Evolutionary conservation across 2,329 filamentous ascomycete species (phyloP).

Genomic region (Rugonectria rugulosa): DNA sequence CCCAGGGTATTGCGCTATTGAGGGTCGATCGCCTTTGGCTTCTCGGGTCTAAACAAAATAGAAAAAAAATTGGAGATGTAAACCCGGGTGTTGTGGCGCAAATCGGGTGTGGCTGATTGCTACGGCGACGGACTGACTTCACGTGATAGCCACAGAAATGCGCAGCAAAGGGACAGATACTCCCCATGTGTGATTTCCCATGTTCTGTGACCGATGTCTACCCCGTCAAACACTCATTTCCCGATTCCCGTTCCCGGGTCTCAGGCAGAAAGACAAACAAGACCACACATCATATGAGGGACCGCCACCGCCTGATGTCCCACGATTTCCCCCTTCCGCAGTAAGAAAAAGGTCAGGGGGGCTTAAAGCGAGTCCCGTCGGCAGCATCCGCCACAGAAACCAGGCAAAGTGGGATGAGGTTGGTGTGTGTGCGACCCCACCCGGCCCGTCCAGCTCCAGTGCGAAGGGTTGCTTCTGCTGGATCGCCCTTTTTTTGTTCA

Average conservation of each 20-base stretch:
- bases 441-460: constrained; percentile 10
- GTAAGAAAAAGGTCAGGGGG: background rate
- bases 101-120: constrained; percentile 11
- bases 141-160: constrained; percentile 15
- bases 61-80: background rate
- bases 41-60: background rate
- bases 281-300: no score
- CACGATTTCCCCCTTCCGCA: background rate
- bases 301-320: constrained; percentile 12
- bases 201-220: constrained; percentile 6
- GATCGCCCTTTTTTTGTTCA: no score
- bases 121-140: background rate
- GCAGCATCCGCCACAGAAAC: constrained; percentile 8
- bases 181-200: background rate
- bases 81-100: constrained; percentile 9
- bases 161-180: no score
- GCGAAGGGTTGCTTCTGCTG: no score
- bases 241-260: background rate
- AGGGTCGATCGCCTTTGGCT: background rate
- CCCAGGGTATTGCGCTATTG: background rate
- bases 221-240: background rate
- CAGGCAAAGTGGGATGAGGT: constrained; percentile 12
- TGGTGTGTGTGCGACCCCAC: constrained; percentile 11
- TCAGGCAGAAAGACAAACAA: background rate
- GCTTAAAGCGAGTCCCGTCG: no score